Evolutionary conservation across 805 yeast genomes (phyloP).

Genomic region (Myxozyma neotropica): DNA sequence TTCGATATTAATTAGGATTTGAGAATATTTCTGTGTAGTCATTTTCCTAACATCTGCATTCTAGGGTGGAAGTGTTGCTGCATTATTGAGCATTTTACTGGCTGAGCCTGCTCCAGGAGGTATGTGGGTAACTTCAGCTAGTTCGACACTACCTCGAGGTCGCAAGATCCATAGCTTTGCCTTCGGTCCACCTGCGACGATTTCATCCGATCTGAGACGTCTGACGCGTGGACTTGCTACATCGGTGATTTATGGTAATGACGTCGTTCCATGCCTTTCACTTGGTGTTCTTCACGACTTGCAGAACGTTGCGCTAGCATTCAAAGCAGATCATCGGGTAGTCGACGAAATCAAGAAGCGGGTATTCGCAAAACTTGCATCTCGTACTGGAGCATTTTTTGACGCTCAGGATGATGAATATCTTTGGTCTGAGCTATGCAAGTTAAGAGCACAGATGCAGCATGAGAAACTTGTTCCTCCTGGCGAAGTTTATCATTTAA

Average conservation of each 20-base stretch:
- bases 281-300: conserved; percentile 41
- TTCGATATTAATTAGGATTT: no score
- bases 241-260: conserved; percentile 42
- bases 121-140: conserved; percentile 35
- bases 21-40: no score
- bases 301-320: conserved; percentile 39
- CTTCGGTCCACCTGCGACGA: conserved; percentile 43
- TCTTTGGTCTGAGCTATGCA: conserved; percentile 37
- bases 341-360: conserved; percentile 37
- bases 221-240: conserved; percentile 38
- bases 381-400: conserved; percentile 34
- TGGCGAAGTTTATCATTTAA: conserved; percentile 42
- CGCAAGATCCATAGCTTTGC: conserved; percentile 40
- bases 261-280: conserved; percentile 43
- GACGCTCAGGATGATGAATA: conserved; percentile 38
- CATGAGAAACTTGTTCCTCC: conserved; percentile 44
- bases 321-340: conserved; percentile 37
- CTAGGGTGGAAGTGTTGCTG: conserved; percentile 43
- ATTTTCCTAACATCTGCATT: not conserved
- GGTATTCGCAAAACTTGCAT: conserved; percentile 37
- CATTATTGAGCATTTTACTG: conserved; percentile 39
- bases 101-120: conserved; percentile 32
- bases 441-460: conserved; percentile 40
- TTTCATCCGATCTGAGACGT: conserved; percentile 37
- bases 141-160: conserved; percentile 38